Conservation (phyloP, 1,284 basidiomycete species). For the Cutaneotrichosporon cutaneum region DNA sequence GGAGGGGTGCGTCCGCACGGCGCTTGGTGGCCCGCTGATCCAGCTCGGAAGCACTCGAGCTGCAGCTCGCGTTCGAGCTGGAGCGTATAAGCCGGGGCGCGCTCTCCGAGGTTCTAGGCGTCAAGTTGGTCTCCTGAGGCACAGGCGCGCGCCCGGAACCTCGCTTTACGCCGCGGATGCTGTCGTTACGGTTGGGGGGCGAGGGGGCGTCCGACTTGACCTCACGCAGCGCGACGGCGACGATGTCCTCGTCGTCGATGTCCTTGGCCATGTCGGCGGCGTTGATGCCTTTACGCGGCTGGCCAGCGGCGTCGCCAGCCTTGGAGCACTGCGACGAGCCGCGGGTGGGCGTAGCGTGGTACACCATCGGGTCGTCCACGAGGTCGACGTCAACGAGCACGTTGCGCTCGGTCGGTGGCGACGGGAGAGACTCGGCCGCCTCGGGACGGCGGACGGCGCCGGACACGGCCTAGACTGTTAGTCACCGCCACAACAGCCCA, state of each 20-base stretch:
- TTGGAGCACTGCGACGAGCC: conserved; percentile 13
- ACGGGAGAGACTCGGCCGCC: conserved; percentile 54
- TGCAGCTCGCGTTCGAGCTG: conserved; percentile 22
- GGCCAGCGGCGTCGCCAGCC: conserved; percentile 42
- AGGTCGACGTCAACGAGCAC: conserved; percentile 1
- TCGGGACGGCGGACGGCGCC: conserved; percentile 58
- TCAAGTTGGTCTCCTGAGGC: neutral
- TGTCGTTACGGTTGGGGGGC: neutral
- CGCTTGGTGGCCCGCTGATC: conserved; percentile 26
- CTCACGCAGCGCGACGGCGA: neutral
- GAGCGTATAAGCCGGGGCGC: conserved; percentile 15
- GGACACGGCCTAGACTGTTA: conserved; percentile 53
- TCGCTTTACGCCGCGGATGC: conserved; percentile 28
- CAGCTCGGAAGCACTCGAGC: conserved; percentile 23
- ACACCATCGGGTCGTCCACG: conserved; percentile 1
- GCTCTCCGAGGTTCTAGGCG: neutral
- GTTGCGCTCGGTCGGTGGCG: conserved; percentile 35
- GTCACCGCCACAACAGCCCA: conserved; percentile 59
- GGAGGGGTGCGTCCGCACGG: conserved; percentile 15
- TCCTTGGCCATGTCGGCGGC: conserved; percentile 6
- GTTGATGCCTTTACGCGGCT: conserved; percentile 39
- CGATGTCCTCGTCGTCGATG: neutral
- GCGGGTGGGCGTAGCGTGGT: conserved; percentile 8
- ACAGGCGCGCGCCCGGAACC: conserved; percentile 24
- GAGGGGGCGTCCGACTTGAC: conserved; percentile 8